Base-by-base conservation (phyloP, 371 early-diverging fungal species). In the Nematocida homosporus region DNA sequence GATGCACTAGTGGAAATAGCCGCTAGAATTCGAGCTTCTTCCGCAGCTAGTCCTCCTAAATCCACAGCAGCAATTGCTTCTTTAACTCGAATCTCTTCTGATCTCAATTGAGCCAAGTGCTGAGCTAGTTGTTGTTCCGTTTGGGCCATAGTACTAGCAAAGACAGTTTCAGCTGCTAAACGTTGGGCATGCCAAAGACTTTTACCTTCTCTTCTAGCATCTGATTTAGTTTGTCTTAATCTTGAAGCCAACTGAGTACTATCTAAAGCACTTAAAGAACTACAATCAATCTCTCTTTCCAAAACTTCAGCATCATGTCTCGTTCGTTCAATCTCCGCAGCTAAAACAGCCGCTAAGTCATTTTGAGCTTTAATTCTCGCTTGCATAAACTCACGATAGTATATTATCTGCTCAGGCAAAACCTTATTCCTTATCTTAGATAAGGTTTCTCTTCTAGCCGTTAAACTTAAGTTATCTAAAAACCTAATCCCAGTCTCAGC, bases 401-500 rank as follows among this genome's bases (percentile, higher is more conserved):
- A 72, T 4, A 59, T 48, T 5, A 72, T 32, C 18, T 37, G 23
- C 13, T 18, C 20, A 0, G 16, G 6, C 34, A 50, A 52, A 23
- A 72, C 75, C 29, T 61, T 59, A 50, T 72, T 72, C 34, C 75
- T 5, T 61, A 72, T 48, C 37, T 72, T 72, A 2, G 75, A 72
- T 6, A 72, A 6, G 27, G 75, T 72, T 35, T 72, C 75, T 35
- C 75, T 59, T 53, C 75, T 59, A 47, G 52, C 63, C 5, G 69
- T 18, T 18, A 72, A 64, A 41, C 48, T 68, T 16, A 72, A 35
- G 38, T 72, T 72, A 47, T 72, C 75, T 42, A 72, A 61, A 32
- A 72, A 72, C 52, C 75, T 23, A 13, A 72, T 72, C 13, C 75
- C 75, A 38, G 75, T 59, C 40, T 72, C 75, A 34, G 75, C 25